Conservation (phyloP, 768 basidiomycete genomes). For the Xanthoconium stramineum region DNA sequence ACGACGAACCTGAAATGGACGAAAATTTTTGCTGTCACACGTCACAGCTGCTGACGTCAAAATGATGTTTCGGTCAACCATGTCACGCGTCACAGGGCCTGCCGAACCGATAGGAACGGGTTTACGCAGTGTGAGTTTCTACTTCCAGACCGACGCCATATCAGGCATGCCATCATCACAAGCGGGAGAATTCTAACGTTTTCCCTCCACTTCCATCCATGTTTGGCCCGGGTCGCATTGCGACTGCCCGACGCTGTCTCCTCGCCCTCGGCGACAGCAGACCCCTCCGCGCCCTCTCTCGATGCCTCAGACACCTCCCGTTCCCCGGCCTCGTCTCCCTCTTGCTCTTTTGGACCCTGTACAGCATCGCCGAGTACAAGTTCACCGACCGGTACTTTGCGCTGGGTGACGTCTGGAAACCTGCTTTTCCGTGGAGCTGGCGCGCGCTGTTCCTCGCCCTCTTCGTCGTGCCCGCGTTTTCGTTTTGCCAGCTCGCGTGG, state of each 20-base stretch:
- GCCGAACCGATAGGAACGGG: too few relatives aligned
- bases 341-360: conserved; percentile 2
- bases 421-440: conserved; percentile 20
- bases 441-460: conserved; percentile 13
- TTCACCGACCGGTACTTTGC: conserved; percentile 11
- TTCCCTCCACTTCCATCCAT: conserved; percentile 1
- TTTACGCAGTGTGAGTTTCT: too few relatives aligned
- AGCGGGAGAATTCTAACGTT: too few relatives aligned
- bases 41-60: too few relatives aligned
- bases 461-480: conserved; percentile 11
- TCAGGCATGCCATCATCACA: too few relatives aligned
- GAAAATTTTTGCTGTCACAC: too few relatives aligned
- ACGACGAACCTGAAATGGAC: too few relatives aligned
- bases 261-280: not conserved
- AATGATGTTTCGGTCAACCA: too few relatives aligned
- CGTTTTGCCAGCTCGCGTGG: conserved; percentile 7
- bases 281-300: not conserved
- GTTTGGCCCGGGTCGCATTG: not conserved
- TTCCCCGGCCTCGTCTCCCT: not conserved
- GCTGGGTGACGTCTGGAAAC: conserved; percentile 8
- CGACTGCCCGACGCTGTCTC: not conserved
- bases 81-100: too few relatives aligned
- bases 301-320: not conserved
- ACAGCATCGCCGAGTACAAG: conserved; percentile 5
- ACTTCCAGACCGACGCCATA: too few relatives aligned